Percentiles rank a stretch among this genome's conserved stretches.
phyloP scores from a whole-genome alignment of 805 yeast genomes.

The Candida coleopterorum region DNA sequence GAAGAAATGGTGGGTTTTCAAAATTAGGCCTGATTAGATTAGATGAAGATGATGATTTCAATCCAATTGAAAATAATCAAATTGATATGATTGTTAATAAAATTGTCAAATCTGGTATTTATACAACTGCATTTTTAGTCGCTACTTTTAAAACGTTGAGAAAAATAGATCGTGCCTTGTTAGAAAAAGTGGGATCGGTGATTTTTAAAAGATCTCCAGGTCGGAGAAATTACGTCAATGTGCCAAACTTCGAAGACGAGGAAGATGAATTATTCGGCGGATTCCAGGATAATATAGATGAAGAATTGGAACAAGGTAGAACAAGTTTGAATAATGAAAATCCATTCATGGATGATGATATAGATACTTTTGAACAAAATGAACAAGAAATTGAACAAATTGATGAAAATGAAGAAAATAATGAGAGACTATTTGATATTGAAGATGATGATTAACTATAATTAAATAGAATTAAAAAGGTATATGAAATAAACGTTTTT shows the following conservation, averaged over 20 bases:
- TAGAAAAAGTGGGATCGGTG: constrained; percentile 25
- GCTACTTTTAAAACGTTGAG: constrained; percentile 31
- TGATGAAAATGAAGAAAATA: constrained; percentile 8
- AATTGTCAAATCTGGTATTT: constrained; percentile 55
- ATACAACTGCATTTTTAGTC: constrained; percentile 36
- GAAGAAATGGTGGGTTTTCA: constrained; percentile 70
- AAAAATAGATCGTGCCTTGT: constrained; percentile 28
- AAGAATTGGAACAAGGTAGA: constrained; percentile 28
- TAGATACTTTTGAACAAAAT: no score
- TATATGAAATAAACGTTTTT: no score
- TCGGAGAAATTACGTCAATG: constrained; percentile 35
- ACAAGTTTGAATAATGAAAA: constrained; percentile 9
- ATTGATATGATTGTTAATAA: constrained; percentile 56
- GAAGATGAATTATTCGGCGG: constrained; percentile 37
- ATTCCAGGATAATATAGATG: constrained; percentile 37
- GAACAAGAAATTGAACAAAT: no score
- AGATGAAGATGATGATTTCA: constrained; percentile 54
- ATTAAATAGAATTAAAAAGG: no score
- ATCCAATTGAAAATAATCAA: constrained; percentile 58
- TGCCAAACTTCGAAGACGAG: constrained; percentile 34
- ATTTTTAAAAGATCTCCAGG: constrained; percentile 37
- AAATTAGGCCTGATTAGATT: constrained; percentile 83
- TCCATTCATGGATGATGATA: constrained; percentile 12
- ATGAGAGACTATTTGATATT: constrained; percentile 27
- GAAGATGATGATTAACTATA: constrained; percentile 27